These are phyloP conservation scores for Komagataella phaffii DNA, from an alignment of 805 yeast genomes.

Conservation along the genomic window DNA sequence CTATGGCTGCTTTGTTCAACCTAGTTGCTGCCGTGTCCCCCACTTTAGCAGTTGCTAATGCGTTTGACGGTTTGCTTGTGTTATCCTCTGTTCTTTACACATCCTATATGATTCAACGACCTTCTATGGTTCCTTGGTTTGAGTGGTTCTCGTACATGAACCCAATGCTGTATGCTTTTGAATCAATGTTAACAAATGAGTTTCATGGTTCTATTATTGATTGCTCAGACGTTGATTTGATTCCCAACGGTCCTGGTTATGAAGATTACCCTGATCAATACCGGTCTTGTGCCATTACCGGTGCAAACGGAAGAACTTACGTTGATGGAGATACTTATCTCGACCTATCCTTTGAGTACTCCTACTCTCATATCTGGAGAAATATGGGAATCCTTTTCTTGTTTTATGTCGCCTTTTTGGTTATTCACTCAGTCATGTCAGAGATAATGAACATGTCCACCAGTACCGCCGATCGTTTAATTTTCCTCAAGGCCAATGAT, in stretches of 20 bases:
- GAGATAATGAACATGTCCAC: constrained; percentile 17
- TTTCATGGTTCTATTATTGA: constrained; percentile 41
- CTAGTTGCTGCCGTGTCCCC: constrained; percentile 37
- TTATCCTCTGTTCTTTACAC: constrained; percentile 41
- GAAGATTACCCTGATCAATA: constrained; percentile 19
- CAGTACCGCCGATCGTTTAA: constrained; percentile 19
- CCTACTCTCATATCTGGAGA: constrained; percentile 23
- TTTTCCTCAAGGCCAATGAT: constrained; percentile 11
- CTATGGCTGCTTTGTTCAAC: constrained; percentile 39
- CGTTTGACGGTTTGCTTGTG: constrained; percentile 41
- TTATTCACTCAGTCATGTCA: constrained; percentile 12
- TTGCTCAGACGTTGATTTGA: constrained; percentile 28
- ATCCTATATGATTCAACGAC: constrained; percentile 51
- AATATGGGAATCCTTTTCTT: constrained; percentile 19
- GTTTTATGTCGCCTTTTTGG: constrained; percentile 9
- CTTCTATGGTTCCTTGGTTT: constrained; percentile 59
- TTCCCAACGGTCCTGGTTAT: constrained; percentile 52
- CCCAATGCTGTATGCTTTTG: constrained; percentile 47
- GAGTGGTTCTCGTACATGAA: constrained; percentile 49
- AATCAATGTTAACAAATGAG: constrained; percentile 52
- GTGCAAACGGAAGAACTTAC: constrained; percentile 33
- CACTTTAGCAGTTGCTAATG: constrained; percentile 42
- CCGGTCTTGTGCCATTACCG: constrained; percentile 45
- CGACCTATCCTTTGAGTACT: constrained; percentile 28
- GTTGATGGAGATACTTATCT: constrained; percentile 55